A percentile compares a stretch with the other conserved stretches of the same genome.
These are phyloP conservation scores for Plasmodium gonderi DNA, from an alignment of 169 alveolate genomes.

Conservation along the genomic window DNA sequence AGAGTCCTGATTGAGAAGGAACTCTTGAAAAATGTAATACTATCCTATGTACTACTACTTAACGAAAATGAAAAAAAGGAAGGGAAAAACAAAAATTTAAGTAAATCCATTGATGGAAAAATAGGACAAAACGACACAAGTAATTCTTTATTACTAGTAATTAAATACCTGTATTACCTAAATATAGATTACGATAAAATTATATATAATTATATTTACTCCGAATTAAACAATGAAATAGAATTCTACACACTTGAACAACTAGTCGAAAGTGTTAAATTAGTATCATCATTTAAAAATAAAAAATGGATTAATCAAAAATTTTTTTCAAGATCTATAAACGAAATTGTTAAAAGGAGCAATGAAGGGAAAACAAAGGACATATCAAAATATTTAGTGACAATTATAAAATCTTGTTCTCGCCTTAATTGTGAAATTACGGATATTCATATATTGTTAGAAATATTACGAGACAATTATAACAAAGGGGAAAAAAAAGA, in stretches of 20 bases:
- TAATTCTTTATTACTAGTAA: neutral
- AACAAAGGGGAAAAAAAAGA: slow-evolving; percentile 4
- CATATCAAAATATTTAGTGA: slow-evolving; percentile 3
- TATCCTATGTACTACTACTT: neutral
- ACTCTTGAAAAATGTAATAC: neutral
- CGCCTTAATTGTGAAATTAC: slow-evolving; percentile 67
- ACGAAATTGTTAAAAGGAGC: slow-evolving; percentile 22
- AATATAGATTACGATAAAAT: slow-evolving; percentile 40
- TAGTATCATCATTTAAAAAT: slow-evolving; percentile 49
- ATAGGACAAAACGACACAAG: neutral
- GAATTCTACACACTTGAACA: slow-evolving; percentile 11
- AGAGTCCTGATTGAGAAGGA: slow-evolving; percentile 21
- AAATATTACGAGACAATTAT: neutral
- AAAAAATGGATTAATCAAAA: slow-evolving; percentile 57
- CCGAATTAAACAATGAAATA: slow-evolving; percentile 28
- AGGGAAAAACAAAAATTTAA: neutral
- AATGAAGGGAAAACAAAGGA: neutral
- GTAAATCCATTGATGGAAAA: neutral
- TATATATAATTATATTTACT: slow-evolving; percentile 29
- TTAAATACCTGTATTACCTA: slow-evolving; percentile 19
- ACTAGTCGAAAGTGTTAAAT: slow-evolving; percentile 19
- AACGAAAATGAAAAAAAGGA: slow-evolving; percentile 1
- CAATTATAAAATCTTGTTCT: slow-evolving; percentile 53
- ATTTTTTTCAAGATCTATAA: slow-evolving; percentile 31
- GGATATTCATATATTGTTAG: slow-evolving; percentile 31